phyloP scores from a whole-genome alignment of 306 rosid species.

The Oemleria cerasiformis region DNA sequence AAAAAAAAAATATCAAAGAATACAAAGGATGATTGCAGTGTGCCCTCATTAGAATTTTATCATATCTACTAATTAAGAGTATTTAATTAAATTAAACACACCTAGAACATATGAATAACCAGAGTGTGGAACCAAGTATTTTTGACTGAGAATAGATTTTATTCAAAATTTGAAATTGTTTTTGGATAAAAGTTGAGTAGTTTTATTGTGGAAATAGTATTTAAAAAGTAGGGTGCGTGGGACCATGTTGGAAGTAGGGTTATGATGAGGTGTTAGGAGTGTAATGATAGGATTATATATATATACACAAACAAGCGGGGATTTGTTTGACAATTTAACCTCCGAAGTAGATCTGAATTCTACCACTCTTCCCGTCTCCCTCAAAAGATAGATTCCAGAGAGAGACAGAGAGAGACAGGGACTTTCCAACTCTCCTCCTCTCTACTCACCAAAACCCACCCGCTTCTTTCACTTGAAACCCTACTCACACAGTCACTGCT shows the following conservation, averaged over 20 bases:
- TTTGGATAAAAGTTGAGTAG: constrained; percentile 1
- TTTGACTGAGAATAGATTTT: neutral
- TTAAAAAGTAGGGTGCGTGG: neutral
- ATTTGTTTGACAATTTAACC: constrained; percentile 29
- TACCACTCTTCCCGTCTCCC: constrained; percentile 31
- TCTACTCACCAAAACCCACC: neutral
- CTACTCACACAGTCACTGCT: neutral
- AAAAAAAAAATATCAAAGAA: no score
- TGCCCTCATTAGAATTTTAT: no score
- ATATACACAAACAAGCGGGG: constrained; percentile 1
- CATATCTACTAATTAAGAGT: no score
- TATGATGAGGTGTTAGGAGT: neutral
- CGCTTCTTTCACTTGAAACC: constrained; percentile 7
- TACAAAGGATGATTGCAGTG: no score
- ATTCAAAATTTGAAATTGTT: constrained; percentile 4
- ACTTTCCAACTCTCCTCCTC: constrained; percentile 6
- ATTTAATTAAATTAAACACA: no score
- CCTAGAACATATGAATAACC: no score
- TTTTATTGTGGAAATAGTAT: neutral
- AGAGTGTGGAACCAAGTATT: no score
- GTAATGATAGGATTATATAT: constrained; percentile 7
- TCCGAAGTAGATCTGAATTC: constrained; percentile 52
- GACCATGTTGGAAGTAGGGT: constrained; percentile 12
- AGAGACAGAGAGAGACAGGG: constrained; percentile 21
- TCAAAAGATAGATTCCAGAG: constrained; percentile 50